Base-by-base conservation (phyloP, 2,329 filamentous ascomycete genomes). In the Chaetoscypha palmicola region DNA sequence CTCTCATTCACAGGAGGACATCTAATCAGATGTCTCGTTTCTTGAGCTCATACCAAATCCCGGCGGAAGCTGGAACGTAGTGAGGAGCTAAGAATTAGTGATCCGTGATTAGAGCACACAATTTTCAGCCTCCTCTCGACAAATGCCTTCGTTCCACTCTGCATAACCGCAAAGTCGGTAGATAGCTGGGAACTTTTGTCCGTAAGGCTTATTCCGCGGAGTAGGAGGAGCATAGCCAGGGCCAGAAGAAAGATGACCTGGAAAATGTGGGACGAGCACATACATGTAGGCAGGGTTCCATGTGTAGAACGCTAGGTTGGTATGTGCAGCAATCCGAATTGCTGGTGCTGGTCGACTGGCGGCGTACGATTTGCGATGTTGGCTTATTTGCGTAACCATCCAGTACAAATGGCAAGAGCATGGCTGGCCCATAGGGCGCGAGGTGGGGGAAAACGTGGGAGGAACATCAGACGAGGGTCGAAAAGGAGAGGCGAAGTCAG, bases 211-310 rank as follows among this genome's bases (percentile, higher is more conserved):
- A 7, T 28, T 28, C 24, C 24, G 12, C 12, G 7, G 7, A 28
- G 24, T 12, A 12, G 24, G 12, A 28, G 24, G 24, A 34, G 32
- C 9, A 33, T 5, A 16, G 16, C 10, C 32, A n/a, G n/a, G n/a
- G n/a, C n/a, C n/a, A n/a, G n/a, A n/a, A n/a, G n/a, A n/a, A n/a
- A n/a, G n/a, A n/a, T 16, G 17, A 45, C 40, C 32, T 50, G 43
- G 49, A 40, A 51, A 45, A 19, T 54, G 47, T 48, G 39, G 47
- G 47, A 46, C 11, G 42, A 39, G 40, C 28, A 37, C 33, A 34
- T 33, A 38, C 23, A 38, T 48, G 42, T 35, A 43, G 21, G 43
- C 26, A 45, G 46, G 49, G 44, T 33, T 24, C 16, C n/a, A 34
- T 4, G 35, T 42, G 46, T 41, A 42, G 40, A 40, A 45, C 39